phyloP scores from a whole-genome alignment of 1,139 yeast genomes.

The Starmera stellimalicola region DNA sequence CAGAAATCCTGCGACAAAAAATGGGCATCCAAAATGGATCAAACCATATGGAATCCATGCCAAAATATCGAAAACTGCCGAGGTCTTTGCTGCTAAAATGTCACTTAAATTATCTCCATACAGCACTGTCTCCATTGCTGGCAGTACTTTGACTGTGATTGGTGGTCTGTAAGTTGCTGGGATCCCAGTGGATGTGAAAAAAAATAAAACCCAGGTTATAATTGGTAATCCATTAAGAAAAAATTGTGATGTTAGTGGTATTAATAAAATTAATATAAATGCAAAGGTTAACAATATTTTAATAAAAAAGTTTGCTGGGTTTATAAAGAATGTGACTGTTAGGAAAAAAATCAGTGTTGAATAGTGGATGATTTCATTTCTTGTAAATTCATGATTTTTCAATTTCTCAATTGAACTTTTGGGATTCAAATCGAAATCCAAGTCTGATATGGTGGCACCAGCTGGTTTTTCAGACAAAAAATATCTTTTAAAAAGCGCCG shows the following conservation, averaged over 20 bases:
- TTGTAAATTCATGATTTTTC: slow-evolving; percentile 38
- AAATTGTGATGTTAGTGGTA: slow-evolving; percentile 81
- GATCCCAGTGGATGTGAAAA: slow-evolving; percentile 70
- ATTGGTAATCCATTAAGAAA: slow-evolving; percentile 82
- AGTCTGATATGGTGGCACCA: slow-evolving; percentile 43
- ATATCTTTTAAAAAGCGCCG: slow-evolving; percentile 36
- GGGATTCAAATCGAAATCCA: slow-evolving; percentile 53
- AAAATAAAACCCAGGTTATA: slow-evolving; percentile 79
- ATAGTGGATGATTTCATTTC: slow-evolving; percentile 42
- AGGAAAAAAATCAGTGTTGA: slow-evolving; percentile 39
- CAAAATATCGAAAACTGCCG: slow-evolving; percentile 59
- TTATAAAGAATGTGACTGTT: slow-evolving; percentile 34
- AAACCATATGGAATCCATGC: slow-evolving; percentile 98
- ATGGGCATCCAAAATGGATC: slow-evolving; percentile 84
- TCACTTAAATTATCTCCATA: slow-evolving; percentile 91
- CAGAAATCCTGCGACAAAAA: slow-evolving; percentile 69
- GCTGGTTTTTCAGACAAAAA: slow-evolving; percentile 54
- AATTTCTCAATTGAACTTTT: slow-evolving; percentile 38
- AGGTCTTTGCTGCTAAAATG: slow-evolving; percentile 70
- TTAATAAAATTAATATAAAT: slow-evolving; percentile 29
- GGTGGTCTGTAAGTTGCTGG: slow-evolving; percentile 79
- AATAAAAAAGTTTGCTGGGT: slow-evolving; percentile 24
- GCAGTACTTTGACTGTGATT: slow-evolving; percentile 81
- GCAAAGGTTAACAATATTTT: slow-evolving; percentile 20
- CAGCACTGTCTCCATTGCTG: slow-evolving; percentile 88